phyloP scores from a whole-genome alignment of 257 asterid species.

The Capsicum baccatum region DNA sequence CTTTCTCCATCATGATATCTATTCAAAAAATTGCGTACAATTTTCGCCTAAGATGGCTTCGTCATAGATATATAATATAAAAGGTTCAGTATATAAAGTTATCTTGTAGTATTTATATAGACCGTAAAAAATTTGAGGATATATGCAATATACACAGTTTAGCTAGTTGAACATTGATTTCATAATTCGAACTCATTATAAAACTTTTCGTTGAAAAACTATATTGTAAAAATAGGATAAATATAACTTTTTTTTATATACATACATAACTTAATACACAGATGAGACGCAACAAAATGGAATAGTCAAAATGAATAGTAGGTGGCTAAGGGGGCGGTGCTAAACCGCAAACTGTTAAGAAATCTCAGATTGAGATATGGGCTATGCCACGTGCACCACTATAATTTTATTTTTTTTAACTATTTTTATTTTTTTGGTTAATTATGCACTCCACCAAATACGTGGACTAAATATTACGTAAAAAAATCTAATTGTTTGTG shows the following conservation, averaged over 20 bases:
- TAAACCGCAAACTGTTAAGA: not conserved
- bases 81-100: no score
- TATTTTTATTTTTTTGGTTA: not conserved
- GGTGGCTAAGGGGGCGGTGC: not conserved
- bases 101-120: no score
- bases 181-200: no score
- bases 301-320: not conserved
- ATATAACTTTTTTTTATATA: not conserved
- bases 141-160: no score
- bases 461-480: constrained; percentile 17
- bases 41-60: no score
- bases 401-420: not conserved
- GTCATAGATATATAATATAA: no score
- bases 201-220: not conserved
- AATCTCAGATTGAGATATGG: not conserved
- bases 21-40: not conserved
- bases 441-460: not conserved
- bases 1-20: not conserved
- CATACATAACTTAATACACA: no score
- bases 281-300: not conserved
- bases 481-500: not conserved
- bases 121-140: no score
- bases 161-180: no score
- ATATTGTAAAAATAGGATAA: rapidly evolving
- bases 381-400: not conserved